phyloP scores from a whole-genome alignment of 1,284 basidiomycete species.

The Porphyrellus sp. region DNA sequence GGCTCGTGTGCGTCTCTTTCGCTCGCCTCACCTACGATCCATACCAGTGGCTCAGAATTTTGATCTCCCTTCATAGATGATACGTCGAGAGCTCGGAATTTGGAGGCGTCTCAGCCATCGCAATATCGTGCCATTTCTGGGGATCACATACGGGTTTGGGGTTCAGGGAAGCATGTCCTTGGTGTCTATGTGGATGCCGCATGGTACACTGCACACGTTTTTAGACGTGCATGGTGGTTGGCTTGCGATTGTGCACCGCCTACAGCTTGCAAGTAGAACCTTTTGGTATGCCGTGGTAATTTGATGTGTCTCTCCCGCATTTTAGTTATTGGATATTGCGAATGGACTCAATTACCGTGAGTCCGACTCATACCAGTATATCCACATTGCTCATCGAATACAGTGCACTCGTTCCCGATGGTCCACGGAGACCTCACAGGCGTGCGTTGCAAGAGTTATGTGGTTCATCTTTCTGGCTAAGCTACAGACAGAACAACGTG shows the following conservation, averaged over 20 bases:
- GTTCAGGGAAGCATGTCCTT: not conserved
- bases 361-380: not conserved
- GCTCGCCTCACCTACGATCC: not conserved
- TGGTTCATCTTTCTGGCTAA: not conserved
- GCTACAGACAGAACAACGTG: not conserved
- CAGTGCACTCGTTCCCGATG: not conserved
- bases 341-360: not conserved
- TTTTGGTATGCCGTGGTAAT: not conserved
- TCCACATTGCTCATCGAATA: not conserved
- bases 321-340: not conserved
- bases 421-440: not conserved
- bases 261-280: not conserved
- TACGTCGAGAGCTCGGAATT: not conserved
- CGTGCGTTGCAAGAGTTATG: not conserved
- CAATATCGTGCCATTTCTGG: not conserved
- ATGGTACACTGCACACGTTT: not conserved
- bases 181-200: not conserved
- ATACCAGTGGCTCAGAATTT: not conserved
- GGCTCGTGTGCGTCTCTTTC: not conserved
- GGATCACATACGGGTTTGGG: not conserved
- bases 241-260: not conserved
- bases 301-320: too few species aligned
- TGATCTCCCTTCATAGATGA: not conserved
- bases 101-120: not conserved
- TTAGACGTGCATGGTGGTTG: not conserved